These are phyloP conservation scores for Xylaria curta DNA, from an alignment of 495 filamentous ascomycete species.

Conservation along the genomic window DNA sequence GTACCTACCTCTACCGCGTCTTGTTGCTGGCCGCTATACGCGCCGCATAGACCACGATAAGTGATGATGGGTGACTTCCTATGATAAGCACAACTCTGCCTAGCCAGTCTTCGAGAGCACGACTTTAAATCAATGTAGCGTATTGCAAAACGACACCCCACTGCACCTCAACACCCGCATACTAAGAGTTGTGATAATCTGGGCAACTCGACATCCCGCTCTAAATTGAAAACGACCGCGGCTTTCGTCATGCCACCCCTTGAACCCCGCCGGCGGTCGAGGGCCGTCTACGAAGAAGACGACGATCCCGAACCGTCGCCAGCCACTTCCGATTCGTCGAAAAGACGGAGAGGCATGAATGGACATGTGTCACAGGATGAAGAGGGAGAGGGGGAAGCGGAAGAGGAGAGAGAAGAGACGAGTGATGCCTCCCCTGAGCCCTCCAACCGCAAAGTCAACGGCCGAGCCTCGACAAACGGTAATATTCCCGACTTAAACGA, in stretches of 20 bases:
- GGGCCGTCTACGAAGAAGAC: constrained; percentile 45
- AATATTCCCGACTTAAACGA: constrained; percentile 27
- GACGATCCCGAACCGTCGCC: constrained; percentile 39
- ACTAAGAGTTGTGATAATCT: background rate
- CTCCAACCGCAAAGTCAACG: constrained; percentile 22
- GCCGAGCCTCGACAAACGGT: constrained; percentile 18
- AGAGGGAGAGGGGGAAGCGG: constrained; percentile 14
- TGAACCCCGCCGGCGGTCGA: constrained; percentile 40
- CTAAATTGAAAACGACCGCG: background rate
- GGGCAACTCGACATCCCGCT: background rate
- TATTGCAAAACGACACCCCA: background rate
- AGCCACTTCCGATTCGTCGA: constrained; percentile 33
- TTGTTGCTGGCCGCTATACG: background rate
- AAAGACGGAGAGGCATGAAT: constrained; percentile 31
- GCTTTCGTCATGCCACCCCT: constrained; percentile 31
- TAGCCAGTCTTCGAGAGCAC: background rate
- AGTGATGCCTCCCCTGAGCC: constrained; percentile 16
- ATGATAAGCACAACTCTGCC: background rate
- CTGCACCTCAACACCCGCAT: background rate
- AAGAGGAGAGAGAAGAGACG: constrained; percentile 20
- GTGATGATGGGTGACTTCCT: constrained; percentile 9
- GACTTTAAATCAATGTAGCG: background rate
- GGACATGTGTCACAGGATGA: constrained; percentile 19
- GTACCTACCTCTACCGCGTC: constrained; percentile 9
- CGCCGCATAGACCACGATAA: background rate